Percentiles rank a stretch among this genome's conserved stretches.
Conservation (phyloP, 164 flowering plant genomes). For the Annona squamosa region DNA sequence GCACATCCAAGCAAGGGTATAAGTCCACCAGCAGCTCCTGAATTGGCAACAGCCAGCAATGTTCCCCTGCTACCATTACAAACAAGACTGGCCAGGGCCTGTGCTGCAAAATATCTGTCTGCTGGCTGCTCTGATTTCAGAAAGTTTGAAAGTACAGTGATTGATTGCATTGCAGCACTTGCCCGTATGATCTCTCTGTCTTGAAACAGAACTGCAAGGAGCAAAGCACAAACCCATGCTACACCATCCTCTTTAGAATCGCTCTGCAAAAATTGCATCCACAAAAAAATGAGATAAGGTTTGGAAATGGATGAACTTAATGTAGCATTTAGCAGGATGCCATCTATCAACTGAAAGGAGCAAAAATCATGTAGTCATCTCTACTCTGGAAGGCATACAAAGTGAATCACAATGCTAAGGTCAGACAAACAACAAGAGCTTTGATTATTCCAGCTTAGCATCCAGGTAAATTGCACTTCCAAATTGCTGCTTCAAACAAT, state of each 20-base stretch:
- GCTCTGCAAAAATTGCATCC: constrained; percentile 35
- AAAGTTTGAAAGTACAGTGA: constrained; percentile 72
- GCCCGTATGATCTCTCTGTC: constrained; percentile 90
- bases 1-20: constrained; percentile 95
- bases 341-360: neutral
- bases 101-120: constrained; percentile 95
- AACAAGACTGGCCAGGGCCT: constrained; percentile 81
- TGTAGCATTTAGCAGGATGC: neutral
- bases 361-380: neutral
- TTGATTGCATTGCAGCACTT: constrained; percentile 67
- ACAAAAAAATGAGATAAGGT: constrained; percentile 5
- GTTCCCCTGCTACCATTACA: constrained; percentile 99
- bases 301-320: constrained; percentile 4
- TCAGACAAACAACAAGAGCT: neutral
- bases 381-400: neutral
- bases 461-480: neutral
- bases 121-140: constrained; percentile 82
- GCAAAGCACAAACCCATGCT: constrained; percentile 78
- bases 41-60: constrained; percentile 87
- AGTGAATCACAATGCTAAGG: neutral
- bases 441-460: neutral
- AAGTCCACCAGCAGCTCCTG: constrained; percentile 90
- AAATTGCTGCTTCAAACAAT: neutral
- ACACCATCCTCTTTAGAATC: constrained; percentile 70
- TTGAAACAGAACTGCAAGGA: constrained; percentile 85